Base-by-base conservation (phyloP, 371 early-diverging fungal species). In the Mucor lusitanicus region DNA sequence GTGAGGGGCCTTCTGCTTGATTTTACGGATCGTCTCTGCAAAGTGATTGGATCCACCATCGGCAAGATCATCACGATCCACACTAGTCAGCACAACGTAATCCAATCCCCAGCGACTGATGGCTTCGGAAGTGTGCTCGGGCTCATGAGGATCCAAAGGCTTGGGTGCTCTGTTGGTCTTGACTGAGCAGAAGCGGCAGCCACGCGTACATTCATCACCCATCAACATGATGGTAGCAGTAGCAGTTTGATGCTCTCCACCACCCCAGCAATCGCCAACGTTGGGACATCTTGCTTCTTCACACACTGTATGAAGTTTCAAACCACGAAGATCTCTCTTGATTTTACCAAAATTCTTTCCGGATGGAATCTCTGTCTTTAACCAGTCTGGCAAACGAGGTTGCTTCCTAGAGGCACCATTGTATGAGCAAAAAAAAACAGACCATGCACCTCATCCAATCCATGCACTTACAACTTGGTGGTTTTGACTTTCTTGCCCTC, bases 191-290 rank as follows among this genome's bases (percentile, higher is more conserved):
- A 99, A 99, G 35, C 98, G 87, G 82, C 99, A 99, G 0, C 97
- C 99, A 57, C 99, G 88, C 4, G 99, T 99, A 80, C 99, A 99
- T 78, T 96, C 95, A 72, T 97, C 97, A 64, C 99, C 99, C 98
- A 99, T 98, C 73, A 99, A 81, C 98, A 98, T 99, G 67, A 99
- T 98, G 11, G 99, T 99, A 0, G 99, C 99, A 0, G 99, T 99
- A 1, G 99, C 97, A 11, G 97, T 97, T 62, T 92, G 88, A 76
- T 93, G 91, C 73, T 97, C 96, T 63, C 96, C 83, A 15, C 71
- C 98, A 61, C 98, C 97, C 99, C 98, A 98, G 82, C 99, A 99
- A 73, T 97, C 97, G 57, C 95, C 93, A 76, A 98, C 94, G 83
- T 99, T 99, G 19, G 99, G 99, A 80, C 99, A 99, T 72, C 92